A percentile compares a stretch with the other conserved stretches of the same genome.
Conservation (phyloP, 106 monocot genomes). For the Dactylorhiza incarnata region DNA sequence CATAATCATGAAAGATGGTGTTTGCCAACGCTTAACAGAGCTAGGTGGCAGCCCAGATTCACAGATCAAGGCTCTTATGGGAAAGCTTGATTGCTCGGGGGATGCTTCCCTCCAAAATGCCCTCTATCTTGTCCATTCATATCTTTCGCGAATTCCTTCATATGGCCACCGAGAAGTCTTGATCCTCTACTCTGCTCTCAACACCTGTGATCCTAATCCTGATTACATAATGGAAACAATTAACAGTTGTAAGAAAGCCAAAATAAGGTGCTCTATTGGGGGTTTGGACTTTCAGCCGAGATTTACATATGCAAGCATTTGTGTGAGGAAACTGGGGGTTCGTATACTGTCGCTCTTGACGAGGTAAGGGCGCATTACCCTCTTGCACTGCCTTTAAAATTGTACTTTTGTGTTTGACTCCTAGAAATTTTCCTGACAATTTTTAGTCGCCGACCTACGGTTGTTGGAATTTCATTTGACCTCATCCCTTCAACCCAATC, state of each 20-base stretch:
- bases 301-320: conserved; percentile 87
- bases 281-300: conserved; percentile 88
- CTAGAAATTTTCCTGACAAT: background rate
- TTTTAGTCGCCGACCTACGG: too few relatives aligned
- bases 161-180: conserved; percentile 97
- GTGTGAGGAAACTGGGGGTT: conserved; percentile 87
- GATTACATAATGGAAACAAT: conserved; percentile 90
- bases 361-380: conserved; percentile 34
- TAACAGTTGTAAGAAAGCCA: conserved; percentile 74
- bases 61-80: conserved; percentile 88
- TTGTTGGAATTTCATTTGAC: too few relatives aligned
- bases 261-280: conserved; percentile 87
- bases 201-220: conserved; percentile 90
- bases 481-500: too few relatives aligned
- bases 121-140: conserved; percentile 80
- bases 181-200: conserved; percentile 85
- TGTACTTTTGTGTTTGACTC: background rate
- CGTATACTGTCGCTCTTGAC: conserved; percentile 83
- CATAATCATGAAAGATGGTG: conserved; percentile 82
- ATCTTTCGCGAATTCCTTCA: conserved; percentile 64
- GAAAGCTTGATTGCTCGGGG: conserved; percentile 92
- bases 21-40: conserved; percentile 81
- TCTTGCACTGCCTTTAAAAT: conserved; percentile 9
- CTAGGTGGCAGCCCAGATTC: conserved; percentile 90
- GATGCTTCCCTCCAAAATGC: conserved; percentile 93